Conservation (phyloP, 164 flowering plant genomes). For the Vitis riparia region DNA sequence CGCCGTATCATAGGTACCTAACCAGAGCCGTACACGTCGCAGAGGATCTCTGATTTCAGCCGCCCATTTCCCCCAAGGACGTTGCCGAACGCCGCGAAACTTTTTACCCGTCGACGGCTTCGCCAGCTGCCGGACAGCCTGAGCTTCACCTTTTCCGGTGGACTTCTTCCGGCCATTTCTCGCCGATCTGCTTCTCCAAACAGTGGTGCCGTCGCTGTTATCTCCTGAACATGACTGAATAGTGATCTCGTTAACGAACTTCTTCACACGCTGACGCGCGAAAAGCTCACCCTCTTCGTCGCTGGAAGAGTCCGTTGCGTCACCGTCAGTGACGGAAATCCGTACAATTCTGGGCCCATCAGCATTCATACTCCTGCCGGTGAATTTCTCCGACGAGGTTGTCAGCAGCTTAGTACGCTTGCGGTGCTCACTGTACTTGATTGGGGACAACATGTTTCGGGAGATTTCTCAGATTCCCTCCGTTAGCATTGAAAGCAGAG, state of each 20-base stretch:
- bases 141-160: not conserved
- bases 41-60: slow-evolving; percentile 77
- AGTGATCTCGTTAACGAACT: slow-evolving; percentile 51
- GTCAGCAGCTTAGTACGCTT: slow-evolving; percentile 19
- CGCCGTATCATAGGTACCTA: slow-evolving; percentile 74
- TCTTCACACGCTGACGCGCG: slow-evolving; percentile 47
- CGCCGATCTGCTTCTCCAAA: slow-evolving; percentile 4
- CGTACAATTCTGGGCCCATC: slow-evolving; percentile 38
- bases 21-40: slow-evolving; percentile 63
- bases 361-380: not conserved
- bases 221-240: slow-evolving; percentile 25
- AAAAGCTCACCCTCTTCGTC: slow-evolving; percentile 46
- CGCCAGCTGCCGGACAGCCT: slow-evolving; percentile 2
- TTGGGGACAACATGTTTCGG: slow-evolving; percentile 13
- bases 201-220: not conserved
- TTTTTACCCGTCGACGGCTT: slow-evolving; percentile 35
- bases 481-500: slow-evolving; percentile 17
- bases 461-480: slow-evolving; percentile 9
- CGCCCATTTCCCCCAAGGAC: slow-evolving; percentile 91
- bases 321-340: slow-evolving; percentile 56
- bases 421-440: slow-evolving; percentile 53
- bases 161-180: not conserved
- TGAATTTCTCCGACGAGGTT: not conserved
- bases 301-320: slow-evolving; percentile 78
- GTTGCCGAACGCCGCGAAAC: slow-evolving; percentile 64